These are phyloP conservation scores for Chrysoporthe puriensis DNA, from an alignment of 2,329 filamentous ascomycete species.

Conservation along the genomic window DNA sequence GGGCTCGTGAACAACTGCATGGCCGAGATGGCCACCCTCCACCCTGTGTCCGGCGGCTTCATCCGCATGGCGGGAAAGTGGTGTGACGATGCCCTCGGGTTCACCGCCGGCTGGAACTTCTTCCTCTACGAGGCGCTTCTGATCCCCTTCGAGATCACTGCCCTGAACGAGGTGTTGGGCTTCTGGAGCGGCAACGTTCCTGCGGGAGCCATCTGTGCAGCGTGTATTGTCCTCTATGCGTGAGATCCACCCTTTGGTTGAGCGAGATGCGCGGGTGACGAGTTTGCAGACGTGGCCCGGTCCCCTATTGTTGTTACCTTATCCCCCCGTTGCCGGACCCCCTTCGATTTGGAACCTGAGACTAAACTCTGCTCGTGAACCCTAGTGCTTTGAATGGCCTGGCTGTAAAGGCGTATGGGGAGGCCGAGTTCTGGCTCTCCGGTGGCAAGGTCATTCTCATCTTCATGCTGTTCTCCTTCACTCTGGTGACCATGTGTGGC, in stretches of 20 bases:
- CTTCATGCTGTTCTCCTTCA: slow-evolving; percentile 70
- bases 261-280: background rate
- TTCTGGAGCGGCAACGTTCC: slow-evolving; percentile 53
- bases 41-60: slow-evolving; percentile 66
- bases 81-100: slow-evolving; percentile 68
- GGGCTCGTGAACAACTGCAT: slow-evolving; percentile 67
- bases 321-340: background rate
- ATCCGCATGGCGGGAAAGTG: slow-evolving; percentile 67
- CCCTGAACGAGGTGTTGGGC: slow-evolving; percentile 45
- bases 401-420: slow-evolving; percentile 68
- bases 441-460: slow-evolving; percentile 69
- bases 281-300: background rate
- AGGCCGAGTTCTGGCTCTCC: slow-evolving; percentile 72
- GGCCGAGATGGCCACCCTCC: slow-evolving; percentile 66
- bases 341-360: slow-evolving; percentile 12
- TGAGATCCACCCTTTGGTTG: slow-evolving; percentile 42
- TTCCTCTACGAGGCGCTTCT: slow-evolving; percentile 47
- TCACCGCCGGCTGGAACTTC: slow-evolving; percentile 53
- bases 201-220: slow-evolving; percentile 56
- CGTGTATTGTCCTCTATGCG: slow-evolving; percentile 59
- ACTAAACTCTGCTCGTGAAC: slow-evolving; percentile 34
- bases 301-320: slow-evolving; percentile 5
- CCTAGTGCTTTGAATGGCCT: slow-evolving; percentile 63
- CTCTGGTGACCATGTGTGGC: slow-evolving; percentile 80
- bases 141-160: slow-evolving; percentile 47